These are phyloP conservation scores for Solanum chilense DNA, from an alignment of 257 asterid species.

Conservation along the genomic window DNA sequence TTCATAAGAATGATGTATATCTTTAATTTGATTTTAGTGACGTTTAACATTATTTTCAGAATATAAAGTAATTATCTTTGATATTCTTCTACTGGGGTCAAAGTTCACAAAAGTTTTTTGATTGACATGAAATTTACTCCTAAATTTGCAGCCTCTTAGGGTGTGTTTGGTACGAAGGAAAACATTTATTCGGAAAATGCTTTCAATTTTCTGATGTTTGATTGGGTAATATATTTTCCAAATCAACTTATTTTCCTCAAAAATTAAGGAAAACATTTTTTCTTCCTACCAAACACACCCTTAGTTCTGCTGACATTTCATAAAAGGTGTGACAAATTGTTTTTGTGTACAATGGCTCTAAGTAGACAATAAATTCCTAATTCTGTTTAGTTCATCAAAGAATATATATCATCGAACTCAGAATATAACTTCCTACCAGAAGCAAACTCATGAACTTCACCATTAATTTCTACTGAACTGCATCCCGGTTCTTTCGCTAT, in stretches of 20 bases:
- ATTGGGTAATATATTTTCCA: too few relatives aligned
- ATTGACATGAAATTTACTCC: not conserved
- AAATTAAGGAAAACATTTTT: too few relatives aligned
- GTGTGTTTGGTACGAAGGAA: too few relatives aligned
- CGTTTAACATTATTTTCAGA: not conserved
- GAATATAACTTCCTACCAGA: conserved; percentile 31
- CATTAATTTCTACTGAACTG: conserved; percentile 58
- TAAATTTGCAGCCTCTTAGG: not conserved
- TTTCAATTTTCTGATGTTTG: too few relatives aligned
- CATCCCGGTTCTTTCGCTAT: conserved; percentile 51
- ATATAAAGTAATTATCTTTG: too few relatives aligned
- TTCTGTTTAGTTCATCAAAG: not conserved
- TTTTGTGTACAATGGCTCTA: not conserved
- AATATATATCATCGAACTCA: conserved; percentile 3
- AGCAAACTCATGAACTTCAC: conserved; percentile 57
- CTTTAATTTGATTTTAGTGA: too few relatives aligned
- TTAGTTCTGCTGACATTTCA: not conserved
- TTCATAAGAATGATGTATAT: too few relatives aligned
- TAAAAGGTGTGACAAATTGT: not conserved
- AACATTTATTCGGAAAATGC: too few relatives aligned
- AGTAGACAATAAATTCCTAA: not conserved
- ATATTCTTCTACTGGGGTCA: too few relatives aligned
- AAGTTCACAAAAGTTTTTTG: not conserved
- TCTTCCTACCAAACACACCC: too few relatives aligned
- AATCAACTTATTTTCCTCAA: too few relatives aligned